Percentiles rank a stretch among this genome's conserved stretches.
phyloP scores from a whole-genome alignment of 805 yeast genomes.

The Candida verbasci region DNA sequence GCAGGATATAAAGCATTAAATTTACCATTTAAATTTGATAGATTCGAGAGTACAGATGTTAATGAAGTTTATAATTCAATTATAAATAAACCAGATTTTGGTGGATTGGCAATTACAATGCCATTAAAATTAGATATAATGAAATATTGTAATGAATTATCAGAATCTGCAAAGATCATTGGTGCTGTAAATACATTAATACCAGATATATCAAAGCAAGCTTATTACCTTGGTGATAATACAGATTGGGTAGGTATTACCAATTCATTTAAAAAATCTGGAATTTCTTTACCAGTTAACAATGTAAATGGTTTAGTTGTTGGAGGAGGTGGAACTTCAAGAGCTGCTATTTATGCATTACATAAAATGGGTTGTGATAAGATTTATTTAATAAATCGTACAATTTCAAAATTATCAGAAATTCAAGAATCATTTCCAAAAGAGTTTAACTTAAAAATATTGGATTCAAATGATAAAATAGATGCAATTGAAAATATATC shows the following conservation, averaged over 20 bases:
- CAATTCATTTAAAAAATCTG: conserved; percentile 59
- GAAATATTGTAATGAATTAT: conserved; percentile 57
- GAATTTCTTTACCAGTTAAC: conserved; percentile 46
- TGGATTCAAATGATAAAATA: conserved; percentile 48
- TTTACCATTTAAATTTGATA: conserved; percentile 67
- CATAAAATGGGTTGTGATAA: conserved; percentile 69
- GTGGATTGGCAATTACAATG: conserved; percentile 94
- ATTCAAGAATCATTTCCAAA: conserved; percentile 59
- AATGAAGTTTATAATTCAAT: conserved; percentile 50
- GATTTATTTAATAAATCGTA: conserved; percentile 80
- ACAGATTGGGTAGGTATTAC: conserved; percentile 94
- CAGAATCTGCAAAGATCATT: conserved; percentile 73
- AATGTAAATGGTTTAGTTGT: conserved; percentile 65
- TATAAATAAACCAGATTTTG: conserved; percentile 51
- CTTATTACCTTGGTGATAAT: conserved; percentile 67
- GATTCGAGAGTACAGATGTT: conserved; percentile 66
- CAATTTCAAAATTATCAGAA: conserved; percentile 56
- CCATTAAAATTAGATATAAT: conserved; percentile 85
- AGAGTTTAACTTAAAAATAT: conserved; percentile 52
- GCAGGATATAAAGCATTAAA: conserved; percentile 72
- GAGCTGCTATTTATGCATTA: conserved; percentile 91
- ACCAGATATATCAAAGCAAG: conserved; percentile 32
- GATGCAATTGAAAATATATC: conserved; percentile 44
- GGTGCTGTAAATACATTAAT: conserved; percentile 93
- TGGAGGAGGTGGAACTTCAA: conserved; percentile 97